A percentile compares a stretch with the other conserved stretches of the same genome.
These are phyloP conservation scores for Coniella lustricola DNA, from an alignment of 2,329 filamentous ascomycete species.

Conservation along the genomic window DNA sequence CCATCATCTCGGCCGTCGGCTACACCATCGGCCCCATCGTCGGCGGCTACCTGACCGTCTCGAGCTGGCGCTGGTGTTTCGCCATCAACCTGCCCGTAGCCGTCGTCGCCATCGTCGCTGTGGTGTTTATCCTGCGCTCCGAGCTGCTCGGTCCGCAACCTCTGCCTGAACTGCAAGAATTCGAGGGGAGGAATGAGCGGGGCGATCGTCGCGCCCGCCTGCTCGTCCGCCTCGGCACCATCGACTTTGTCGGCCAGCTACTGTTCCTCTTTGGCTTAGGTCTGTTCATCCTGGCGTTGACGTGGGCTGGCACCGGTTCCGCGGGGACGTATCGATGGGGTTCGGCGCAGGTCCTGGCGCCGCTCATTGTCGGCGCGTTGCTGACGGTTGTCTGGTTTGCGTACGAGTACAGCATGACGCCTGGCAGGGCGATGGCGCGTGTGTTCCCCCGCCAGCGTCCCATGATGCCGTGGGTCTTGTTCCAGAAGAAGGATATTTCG, in stretches of 20 bases:
- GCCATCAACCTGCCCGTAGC: conserved; percentile 54
- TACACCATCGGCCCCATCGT: conserved; percentile 57
- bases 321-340: conserved; percentile 40
- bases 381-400: conserved; percentile 36
- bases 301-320: conserved; percentile 43
- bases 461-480: conserved; percentile 58
- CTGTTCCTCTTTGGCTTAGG: conserved; percentile 50
- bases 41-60: conserved; percentile 48
- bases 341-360: conserved; percentile 39
- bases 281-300: conserved; percentile 46
- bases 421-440: conserved; percentile 37
- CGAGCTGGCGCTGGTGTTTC: conserved; percentile 62
- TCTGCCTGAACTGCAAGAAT: conserved; percentile 37
- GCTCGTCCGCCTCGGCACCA: conserved; percentile 40
- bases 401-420: conserved; percentile 49
- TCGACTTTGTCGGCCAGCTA: conserved; percentile 49
- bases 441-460: conserved; percentile 48
- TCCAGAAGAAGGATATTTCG: conserved; percentile 49
- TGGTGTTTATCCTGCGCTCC: conserved; percentile 50
- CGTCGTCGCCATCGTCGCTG: conserved; percentile 41
- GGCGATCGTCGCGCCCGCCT: conserved; percentile 25
- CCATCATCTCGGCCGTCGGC: conserved; percentile 50
- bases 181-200: conserved; percentile 22
- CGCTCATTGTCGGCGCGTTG: conserved; percentile 38
- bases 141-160: conserved; percentile 49